Conservation (phyloP, 2,329 filamentous ascomycete species). For the Rhynchosporium secalis region DNA sequence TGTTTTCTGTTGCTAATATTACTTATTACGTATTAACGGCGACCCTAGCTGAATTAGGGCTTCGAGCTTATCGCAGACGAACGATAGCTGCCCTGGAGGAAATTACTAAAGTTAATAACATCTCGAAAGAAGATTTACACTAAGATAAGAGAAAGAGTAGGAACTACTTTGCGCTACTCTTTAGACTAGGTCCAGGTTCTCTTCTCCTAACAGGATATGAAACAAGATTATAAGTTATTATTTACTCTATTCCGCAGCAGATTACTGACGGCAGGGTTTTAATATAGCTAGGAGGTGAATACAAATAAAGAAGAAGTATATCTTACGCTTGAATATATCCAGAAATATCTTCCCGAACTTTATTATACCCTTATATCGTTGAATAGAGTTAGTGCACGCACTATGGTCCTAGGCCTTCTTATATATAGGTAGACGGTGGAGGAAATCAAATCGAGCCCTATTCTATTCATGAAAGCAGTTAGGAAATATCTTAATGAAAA, state of each 20-base stretch:
- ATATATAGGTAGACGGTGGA: neutral
- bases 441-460: neutral
- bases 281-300: constrained; percentile 8
- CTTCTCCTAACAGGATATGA: neutral
- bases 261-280: constrained; percentile 9
- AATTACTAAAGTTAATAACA: neutral
- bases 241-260: too few species aligned
- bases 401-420: constrained; percentile 3
- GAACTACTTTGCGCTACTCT: neutral
- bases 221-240: too few species aligned
- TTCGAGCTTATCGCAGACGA: neutral
- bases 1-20: neutral
- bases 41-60: neutral
- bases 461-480: neutral
- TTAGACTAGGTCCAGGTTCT: neutral
- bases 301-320: neutral
- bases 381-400: constrained; percentile 8
- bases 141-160: neutral
- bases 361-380: neutral
- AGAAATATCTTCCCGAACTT: neutral
- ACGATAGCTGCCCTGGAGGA: constrained; percentile 1
- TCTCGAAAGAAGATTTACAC: neutral
- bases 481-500: constrained; percentile 8
- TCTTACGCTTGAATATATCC: constrained; percentile 3
- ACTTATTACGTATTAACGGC: neutral